Conservation (phyloP, 2,329 filamentous ascomycete species). For the Fusarium verrucosum region DNA sequence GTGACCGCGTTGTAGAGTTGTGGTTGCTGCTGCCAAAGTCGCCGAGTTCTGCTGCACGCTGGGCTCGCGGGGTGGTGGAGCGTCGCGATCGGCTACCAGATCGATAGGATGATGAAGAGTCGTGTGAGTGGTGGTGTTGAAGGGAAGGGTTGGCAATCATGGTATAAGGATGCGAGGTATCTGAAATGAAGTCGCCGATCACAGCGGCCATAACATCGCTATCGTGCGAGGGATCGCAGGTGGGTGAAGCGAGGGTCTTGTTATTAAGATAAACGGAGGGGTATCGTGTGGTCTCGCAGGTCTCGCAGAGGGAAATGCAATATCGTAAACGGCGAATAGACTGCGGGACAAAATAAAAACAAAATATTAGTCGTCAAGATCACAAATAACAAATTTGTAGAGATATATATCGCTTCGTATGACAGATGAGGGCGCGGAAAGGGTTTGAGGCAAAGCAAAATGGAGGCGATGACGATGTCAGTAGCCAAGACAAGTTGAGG, state of each 20-base stretch:
- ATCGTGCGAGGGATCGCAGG: conserved; percentile 16
- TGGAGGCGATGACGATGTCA: conserved; percentile 40
- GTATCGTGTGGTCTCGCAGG: conserved; percentile 36
- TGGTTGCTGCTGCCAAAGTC: conserved; percentile 27
- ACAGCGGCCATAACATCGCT: conserved; percentile 69
- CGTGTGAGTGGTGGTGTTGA: conserved; percentile 57
- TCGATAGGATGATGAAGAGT: conserved; percentile 46
- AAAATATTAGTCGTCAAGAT: conserved; percentile 39
- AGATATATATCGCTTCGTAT: conserved; percentile 18
- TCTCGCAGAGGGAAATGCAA: conserved; percentile 29
- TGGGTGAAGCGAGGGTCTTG: conserved; percentile 3
- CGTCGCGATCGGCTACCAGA: conserved; percentile 46
- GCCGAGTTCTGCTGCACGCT: conserved; percentile 38
- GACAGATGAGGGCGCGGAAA: conserved; percentile 5
- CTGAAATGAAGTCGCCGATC: conserved; percentile 77
- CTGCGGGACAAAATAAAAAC: conserved; percentile 35
- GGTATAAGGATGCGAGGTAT: conserved; percentile 75
- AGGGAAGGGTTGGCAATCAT: conserved; percentile 68
- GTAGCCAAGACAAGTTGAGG: conserved; percentile 35
- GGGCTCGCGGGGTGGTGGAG: conserved; percentile 45
- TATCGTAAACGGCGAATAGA: conserved; percentile 34
- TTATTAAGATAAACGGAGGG: conserved; percentile 32
- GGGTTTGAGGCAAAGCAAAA: conserved; percentile 21
- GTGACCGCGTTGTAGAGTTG: conserved; percentile 27
- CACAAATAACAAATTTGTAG: conserved; percentile 22